These are phyloP conservation scores for Graphilbum sp. DNA, from an alignment of 2,329 filamentous ascomycete species.

Conservation along the genomic window DNA sequence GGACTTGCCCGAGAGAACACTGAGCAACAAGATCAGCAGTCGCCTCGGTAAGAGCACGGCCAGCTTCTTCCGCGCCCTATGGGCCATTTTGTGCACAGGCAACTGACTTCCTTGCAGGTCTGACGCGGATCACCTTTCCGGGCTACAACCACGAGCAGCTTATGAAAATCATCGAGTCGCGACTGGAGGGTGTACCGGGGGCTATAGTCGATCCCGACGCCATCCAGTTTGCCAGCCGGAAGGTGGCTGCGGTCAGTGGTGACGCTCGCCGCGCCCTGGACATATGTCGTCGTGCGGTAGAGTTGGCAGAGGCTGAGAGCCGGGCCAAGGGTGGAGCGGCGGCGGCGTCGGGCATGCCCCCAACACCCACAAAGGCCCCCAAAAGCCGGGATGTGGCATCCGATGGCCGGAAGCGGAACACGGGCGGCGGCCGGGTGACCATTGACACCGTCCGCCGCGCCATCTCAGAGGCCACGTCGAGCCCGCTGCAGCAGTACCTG, in stretches of 20 bases:
- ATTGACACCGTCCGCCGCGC: conserved; percentile 88
- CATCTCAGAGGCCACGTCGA: conserved; percentile 88
- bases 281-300: conserved; percentile 87
- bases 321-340: background rate
- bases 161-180: conserved; percentile 94
- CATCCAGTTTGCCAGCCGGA: conserved; percentile 87
- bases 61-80: background rate
- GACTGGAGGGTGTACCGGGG: conserved; percentile 72
- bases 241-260: conserved; percentile 90
- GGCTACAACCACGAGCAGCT: conserved; percentile 95
- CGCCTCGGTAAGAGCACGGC: conserved; percentile 42
- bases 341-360: background rate
- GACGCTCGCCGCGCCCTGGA: conserved; percentile 86
- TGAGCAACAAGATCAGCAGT: conserved; percentile 97
- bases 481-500: conserved; percentile 78
- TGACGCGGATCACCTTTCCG: conserved; percentile 91
- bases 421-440: conserved; percentile 49
- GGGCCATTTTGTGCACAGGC: background rate
- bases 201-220: conserved; percentile 86
- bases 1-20: conserved; percentile 87
- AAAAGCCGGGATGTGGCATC: conserved; percentile 6
- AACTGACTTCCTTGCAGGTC: too few species aligned
- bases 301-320: conserved; percentile 69
- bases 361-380: conserved; percentile 11
- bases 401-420: too few species aligned